Percentiles rank a stretch among this genome's conserved stretches.
These are phyloP conservation scores for Heracleum sosnowskyi DNA, from an alignment of 129 eudicot genomes.

Conservation along the genomic window DNA sequence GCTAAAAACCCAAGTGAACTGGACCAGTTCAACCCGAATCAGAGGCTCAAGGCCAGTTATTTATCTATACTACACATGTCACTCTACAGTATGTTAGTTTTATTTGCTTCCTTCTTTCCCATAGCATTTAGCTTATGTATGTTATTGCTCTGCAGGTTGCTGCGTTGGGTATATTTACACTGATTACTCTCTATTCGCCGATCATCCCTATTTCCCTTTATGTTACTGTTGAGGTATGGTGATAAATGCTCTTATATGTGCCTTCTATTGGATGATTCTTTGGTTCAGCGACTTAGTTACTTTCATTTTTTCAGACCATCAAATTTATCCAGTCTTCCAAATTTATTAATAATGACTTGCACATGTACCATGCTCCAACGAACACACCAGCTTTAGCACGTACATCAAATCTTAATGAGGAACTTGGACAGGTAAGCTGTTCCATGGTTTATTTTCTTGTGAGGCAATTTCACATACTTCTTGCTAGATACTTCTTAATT, in stretches of 20 bases:
- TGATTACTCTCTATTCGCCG: constrained; percentile 89
- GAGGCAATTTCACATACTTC: neutral
- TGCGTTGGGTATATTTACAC: constrained; percentile 75
- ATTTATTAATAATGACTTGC: constrained; percentile 88
- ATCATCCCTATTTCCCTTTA: constrained; percentile 95
- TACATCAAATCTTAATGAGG: constrained; percentile 95
- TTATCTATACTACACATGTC: constrained; percentile 1
- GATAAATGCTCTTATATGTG: constrained; percentile 4
- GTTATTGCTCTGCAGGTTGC: constrained; percentile 50
- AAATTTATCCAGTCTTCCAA: constrained; percentile 88
- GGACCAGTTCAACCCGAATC: constrained; percentile 67
- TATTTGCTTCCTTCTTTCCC: constrained; percentile 9
- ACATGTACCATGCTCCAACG: constrained; percentile 87
- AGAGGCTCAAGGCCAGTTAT: constrained; percentile 67
- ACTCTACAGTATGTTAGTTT: constrained; percentile 1
- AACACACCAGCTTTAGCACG: constrained; percentile 96
- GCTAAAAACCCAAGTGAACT: constrained; percentile 30
- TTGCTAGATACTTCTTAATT: neutral
- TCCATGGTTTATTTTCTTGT: neutral
- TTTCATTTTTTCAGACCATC: constrained; percentile 61
- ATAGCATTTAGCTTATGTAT: constrained; percentile 14
- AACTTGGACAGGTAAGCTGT: constrained; percentile 85
- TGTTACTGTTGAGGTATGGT: constrained; percentile 90
- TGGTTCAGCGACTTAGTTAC: constrained; percentile 4
- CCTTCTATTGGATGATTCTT: constrained; percentile 14